Base-by-base conservation (phyloP, 768 basidiomycete species). In the Boletus sp. region DNA sequence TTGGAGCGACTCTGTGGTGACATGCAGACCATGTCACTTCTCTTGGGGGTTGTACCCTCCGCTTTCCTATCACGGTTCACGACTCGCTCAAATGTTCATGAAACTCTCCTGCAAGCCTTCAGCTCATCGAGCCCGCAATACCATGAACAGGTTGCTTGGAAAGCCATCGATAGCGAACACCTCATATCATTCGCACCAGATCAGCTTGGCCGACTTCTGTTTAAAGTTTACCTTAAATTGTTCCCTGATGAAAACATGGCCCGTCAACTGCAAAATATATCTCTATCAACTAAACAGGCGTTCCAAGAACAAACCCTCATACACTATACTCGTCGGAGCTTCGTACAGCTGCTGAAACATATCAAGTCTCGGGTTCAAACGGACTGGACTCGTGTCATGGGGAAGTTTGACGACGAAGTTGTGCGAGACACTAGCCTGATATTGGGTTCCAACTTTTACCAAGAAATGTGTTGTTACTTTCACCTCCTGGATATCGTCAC, bases 311-410 rank as follows among this genome's bases (percentile, higher is more conserved):
- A 64, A 11, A 61, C 53, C 30, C 54, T 71, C 30, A 27, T 75
- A 21, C 79, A 79, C 55, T 83, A 85, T 57, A 73, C 66, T 10
- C 75, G 84, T 13, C 69, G 70, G 35, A 77, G 74, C 32, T 83
- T 84, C 48, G 80, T 70, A 1, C 57, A 71, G 3, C 65, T 86
- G 39, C 64, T 85, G 15, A 60, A 61, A 15, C 59, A 75, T 13
- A 68, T 82, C 33, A 76, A 74, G 54, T 65, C 64, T 21, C 66
- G 71, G 37, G 63, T 76, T 7, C 53, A 56, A 23, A 59, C 68
- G 2, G 66, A 77, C 41, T 86, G 85, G 85, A 47, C 27, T 0
- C 53, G 65, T 23, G 66, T 72, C 10, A 75, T 86, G 72, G 57
- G 61, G 9, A 46, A 54, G 47, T 35, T 73, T 75, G 53, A 54